Base-by-base conservation (phyloP, 345 rosid genomes). In the Aegle marmelos region DNA sequence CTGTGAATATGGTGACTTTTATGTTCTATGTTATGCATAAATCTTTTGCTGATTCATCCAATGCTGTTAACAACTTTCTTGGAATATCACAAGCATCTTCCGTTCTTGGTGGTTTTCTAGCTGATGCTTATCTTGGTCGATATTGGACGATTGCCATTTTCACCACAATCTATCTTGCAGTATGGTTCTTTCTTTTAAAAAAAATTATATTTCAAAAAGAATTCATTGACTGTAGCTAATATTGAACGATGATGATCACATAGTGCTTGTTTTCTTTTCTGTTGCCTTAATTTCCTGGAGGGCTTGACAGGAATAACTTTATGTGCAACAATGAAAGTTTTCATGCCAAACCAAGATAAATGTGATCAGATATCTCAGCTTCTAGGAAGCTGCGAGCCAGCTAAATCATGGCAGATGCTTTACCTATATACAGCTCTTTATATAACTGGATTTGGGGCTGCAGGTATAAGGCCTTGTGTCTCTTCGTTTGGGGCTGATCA, bases 401-500 rank as follows among this genome's bases (percentile, higher is more conserved):
- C 98, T 3, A 91, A 93, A 79, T 83, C 92, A 21, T 95, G 97
- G 98, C 98, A 95, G 81, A 91, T 89, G 91, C 41, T 82, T 71
- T 95, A 87, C 63, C 98, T 95, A 70, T 85, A 90, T 50, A 78
- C 87, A 0, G 92, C 91, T 71, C 98, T 95, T 54, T 95, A 95
- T 68, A 78, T 91, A 77, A 91, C 95, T 7, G 98, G 89, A 56
- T 90, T 95, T 2, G 98, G 98, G 37, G 97, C 98, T 19, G 95
- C 98, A 0, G 98, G 98, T 8, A 95, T 95, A 78, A 87, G 98
- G 68, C 98, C 98, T 10, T 95, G 98, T 68, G 97, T 95, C 70
- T 95, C 98, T 22, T 95, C 98, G 5, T 95, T 93, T 58, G 98
- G 98, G 72, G 98, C 98, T 6, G 98, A 95, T 85, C 98, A 95